A percentile compares a stretch with the other conserved stretches of the same genome.
phyloP scores from a whole-genome alignment of 2,329 filamentous ascomycete genomes.

The Delphinella strobiligena region DNA sequence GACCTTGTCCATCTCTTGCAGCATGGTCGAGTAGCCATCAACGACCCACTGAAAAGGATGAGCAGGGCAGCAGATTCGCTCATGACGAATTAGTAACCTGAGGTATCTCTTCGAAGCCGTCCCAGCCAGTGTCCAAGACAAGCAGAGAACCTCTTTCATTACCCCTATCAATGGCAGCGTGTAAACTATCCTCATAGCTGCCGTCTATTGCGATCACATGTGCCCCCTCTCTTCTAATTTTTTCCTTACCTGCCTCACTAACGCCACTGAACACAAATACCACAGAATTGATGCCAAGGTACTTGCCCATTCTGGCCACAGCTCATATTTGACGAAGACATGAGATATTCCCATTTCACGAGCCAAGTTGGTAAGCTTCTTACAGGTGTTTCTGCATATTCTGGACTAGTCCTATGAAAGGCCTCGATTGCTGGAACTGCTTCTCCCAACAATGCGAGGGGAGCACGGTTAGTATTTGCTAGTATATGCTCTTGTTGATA shows the following conservation, averaged over 20 bases:
- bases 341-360: slow-evolving; percentile 43
- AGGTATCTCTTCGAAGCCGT: slow-evolving; percentile 56
- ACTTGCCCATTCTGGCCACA: slow-evolving; percentile 53
- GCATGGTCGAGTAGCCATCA: slow-evolving; percentile 64
- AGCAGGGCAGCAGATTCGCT: no score
- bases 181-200: slow-evolving; percentile 53
- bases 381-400: slow-evolving; percentile 42
- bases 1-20: slow-evolving; percentile 50
- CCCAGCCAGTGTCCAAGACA: slow-evolving; percentile 57
- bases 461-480: no score
- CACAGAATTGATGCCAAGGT: slow-evolving; percentile 41
- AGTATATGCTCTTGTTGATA: background rate
- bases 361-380: slow-evolving; percentile 43
- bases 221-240: slow-evolving; percentile 53
- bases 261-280: slow-evolving; percentile 55
- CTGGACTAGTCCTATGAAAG: slow-evolving; percentile 37
- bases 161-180: slow-evolving; percentile 35
- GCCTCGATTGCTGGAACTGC: no score
- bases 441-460: no score
- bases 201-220: slow-evolving; percentile 41
- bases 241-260: slow-evolving; percentile 38
- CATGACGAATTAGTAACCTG: background rate
- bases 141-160: slow-evolving; percentile 36
- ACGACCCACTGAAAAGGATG: slow-evolving; percentile 50
- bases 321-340: slow-evolving; percentile 66